Evolutionary conservation across 2,329 filamentous ascomycete species (phyloP), one percentile per base, ranked within the genome.

Genomic region (Aphanocladium album): DNA sequence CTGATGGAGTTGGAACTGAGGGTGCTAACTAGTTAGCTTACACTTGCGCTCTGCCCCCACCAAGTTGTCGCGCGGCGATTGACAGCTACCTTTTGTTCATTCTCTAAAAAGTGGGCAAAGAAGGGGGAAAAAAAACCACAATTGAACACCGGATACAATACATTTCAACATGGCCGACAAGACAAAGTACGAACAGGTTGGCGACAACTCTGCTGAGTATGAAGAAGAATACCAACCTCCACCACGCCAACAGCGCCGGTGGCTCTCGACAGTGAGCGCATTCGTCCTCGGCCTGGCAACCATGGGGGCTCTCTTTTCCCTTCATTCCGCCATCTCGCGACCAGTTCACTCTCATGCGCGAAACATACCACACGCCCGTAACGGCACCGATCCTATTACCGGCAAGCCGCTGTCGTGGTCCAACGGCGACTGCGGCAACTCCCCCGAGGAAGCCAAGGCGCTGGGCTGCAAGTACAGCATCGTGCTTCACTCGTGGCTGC

Each of bases 401-500:
- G 65, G 65, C 2, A 62, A 65, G 0, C 63, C 65, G 0, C 19
- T 63, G 30, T 53, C 47, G 4, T 66, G 65, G 65, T 62, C 53
- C 2, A 8, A 65, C 41, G 66, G 65, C 19, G 65, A 67, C 49
- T 67, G 66, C 43, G 66, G 66, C 33, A 64, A 62, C 56, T 67
- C 65, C 12, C 59, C 63, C 4, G 59, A 46, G 25, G 62, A 67
- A 3, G 66, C 65, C 0, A 35, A 30, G 21, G 58, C 61, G 1
- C 52, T 43, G 16, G 63, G 59, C n/a, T 65, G 65, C 56, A 49
- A 51, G 6, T 66, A 63, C 57, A 64, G 62, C 52, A 65, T 67
- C 21, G 65, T 67, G 2, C 55, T 65, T n/a, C 65, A 66, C 51
- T 49, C 64, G 2, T 67, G 66, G 66, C 61, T 67, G n/a, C 66